Evolutionary conservation across 2,329 filamentous ascomycete genomes (phyloP), one percentile per base, ranked within the genome.

Genomic region (Pestalotiopsis sp.): DNA sequence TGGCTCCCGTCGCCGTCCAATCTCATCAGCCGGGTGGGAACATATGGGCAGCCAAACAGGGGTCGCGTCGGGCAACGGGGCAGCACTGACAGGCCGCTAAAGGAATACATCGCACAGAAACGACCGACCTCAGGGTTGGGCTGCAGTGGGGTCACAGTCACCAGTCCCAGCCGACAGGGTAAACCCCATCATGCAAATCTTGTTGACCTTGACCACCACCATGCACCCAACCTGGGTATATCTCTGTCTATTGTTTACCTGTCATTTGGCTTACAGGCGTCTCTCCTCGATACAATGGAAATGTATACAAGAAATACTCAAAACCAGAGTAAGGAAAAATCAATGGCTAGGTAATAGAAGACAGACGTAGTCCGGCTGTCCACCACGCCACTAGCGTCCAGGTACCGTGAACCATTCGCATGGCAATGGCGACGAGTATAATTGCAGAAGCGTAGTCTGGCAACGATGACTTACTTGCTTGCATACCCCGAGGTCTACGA

Each of bases 21-120:
- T 23, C 25, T 23, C 20, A 9, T 38, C 25, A 52, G 45, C 9
- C 9, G 45, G 9, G n/a, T n/a, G 45, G 45, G 17, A 52, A n/a
- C 17, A 20, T 17, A 11, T 52, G 45, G 45, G 45, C n/a, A 52
- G 45, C 45, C 45, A 52, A 52, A 11, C 25, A 45, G 64, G 64
- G 52, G 64, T 66, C 64, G 64, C 57, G 64, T 66, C 64, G 64
- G 64, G 64, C 64, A 66, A 66, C 64, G 13, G 39, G 61, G n/a
- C 20, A 66, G 45, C 45, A n/a, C 23, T 20, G 45, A 63, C 60
- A 38, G n/a, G 27, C 25, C 23, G 20, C 57, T 27, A n/a, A 27
- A 27, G 14, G 11, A 27, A 23, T 20, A 23, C 13, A 25, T 20
- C 20, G 45, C 45, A n/a, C 45, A 52, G 45, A 52, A 52, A 52